Base-by-base conservation (phyloP, 192 early-diverging fungal species). In the Allomyces macrogynus region DNA sequence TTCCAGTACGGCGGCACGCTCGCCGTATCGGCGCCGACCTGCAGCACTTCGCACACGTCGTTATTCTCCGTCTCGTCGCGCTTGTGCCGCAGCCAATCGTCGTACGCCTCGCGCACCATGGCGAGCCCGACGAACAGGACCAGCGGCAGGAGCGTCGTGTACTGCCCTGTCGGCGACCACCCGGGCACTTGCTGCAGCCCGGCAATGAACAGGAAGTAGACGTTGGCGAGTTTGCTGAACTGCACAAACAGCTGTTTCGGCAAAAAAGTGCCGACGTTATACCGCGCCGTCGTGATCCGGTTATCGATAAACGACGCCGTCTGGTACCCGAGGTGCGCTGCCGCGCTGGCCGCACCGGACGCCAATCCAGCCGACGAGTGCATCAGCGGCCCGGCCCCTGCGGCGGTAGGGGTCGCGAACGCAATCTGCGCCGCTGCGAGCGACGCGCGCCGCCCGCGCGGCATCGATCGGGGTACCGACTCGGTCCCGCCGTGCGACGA, bases 261-360 rank as follows among this genome's bases (percentile, higher is more conserved):
- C 20, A 86, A 54, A 62, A 86, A 86, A 24, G 74, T 77, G 16
- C 65, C 76, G 61, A 84, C 60, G 70, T 89, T 95, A 79, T 99
- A 99, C 76, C 97, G 97, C 66, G 89, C 89, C 11, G 96, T 99
- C 43, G 89, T 90, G 65, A 99, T 87, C 24, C 80, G 75, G 73
- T 99, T 99, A 75, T 93, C 89, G 27, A 93, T 75, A 67, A 84
- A 99, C 73, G 12, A 3, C 4, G 49, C 49, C 16, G 49, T 57
- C 49, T 57, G 49, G 49, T 57, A 57, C 49, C 49, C 16, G 16
- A 57, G 32, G 8, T 40, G 32, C 32, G 32, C 32, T 0, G 32
- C 32, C 4, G 32, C 32, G 32, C 32, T 8, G 32, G 32, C 32
- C 32, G 32, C 32, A 3, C 32, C 32, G 4, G 32, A 40, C 3